Conservation (phyloP, 306 rosid genomes). For the Aeschynomene evenia region DNA sequence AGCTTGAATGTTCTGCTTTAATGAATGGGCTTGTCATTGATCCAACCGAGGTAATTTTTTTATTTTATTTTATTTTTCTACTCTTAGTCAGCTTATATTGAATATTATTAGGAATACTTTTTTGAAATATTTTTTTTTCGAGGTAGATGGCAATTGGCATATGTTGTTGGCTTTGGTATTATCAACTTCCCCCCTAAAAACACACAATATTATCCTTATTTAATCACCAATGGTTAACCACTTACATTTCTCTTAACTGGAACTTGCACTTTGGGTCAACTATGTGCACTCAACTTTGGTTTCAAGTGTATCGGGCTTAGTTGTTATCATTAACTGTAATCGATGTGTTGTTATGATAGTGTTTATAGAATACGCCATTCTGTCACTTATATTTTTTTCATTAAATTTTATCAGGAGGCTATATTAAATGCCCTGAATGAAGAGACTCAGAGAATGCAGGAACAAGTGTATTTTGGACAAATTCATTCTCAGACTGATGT, state of each 20-base stretch:
- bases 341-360: background rate
- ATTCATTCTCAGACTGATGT: conserved; percentile 83
- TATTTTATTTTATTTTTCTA: no score
- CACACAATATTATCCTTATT: background rate
- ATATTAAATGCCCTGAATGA: conserved; percentile 82
- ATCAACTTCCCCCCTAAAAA: background rate
- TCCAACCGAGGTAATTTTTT: conserved; percentile 74
- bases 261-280: background rate
- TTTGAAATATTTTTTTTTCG: background rate
- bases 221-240: background rate
- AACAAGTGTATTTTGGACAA: conserved; percentile 93
- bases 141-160: background rate
- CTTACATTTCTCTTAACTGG: conserved; percentile 6
- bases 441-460: conserved; percentile 91
- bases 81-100: no score
- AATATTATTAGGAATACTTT: no score
- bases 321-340: background rate
- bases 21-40: conserved; percentile 94
- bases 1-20: conserved; percentile 65
- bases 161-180: background rate
- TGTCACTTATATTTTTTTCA: conserved; percentile 22
- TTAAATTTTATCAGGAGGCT: conserved; percentile 69
- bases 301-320: background rate
- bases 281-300: conserved; percentile 10
- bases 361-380: conserved; percentile 11